Base-by-base conservation (phyloP, 495 filamentous ascomycete genomes). In the Stereocaulon alpinum region DNA sequence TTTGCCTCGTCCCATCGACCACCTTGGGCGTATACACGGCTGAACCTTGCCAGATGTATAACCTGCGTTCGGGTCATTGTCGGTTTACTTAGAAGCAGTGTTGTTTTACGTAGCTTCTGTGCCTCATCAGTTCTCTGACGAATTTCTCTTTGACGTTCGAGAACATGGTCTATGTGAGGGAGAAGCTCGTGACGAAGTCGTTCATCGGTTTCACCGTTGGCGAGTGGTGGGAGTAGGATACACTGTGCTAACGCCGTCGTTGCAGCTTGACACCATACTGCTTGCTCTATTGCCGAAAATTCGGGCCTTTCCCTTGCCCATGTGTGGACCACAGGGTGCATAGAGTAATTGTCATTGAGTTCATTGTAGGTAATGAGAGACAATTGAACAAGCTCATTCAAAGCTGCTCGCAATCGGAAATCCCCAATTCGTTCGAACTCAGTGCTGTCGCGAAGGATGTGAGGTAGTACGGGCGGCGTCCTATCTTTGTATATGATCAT, bases 311-410 rank as follows among this genome's bases (percentile, higher is more conserved):
- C 63, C 29, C 72, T 61, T 3, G 64, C 71, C 72, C 71, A 77
- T 20, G 44, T 63, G 41, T 77, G 72, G 1, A 74, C 67, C 2
- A 74, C 43, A 30, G 70, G 70, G 62, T 75, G 73, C 66, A 77
- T 73, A 11, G 65, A 72, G 45, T 74, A 74, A 47, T 63, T 66
- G 43, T 72, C 65, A 14, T 47, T 61, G 11, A 40, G 37, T 22
- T 67, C 61, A 17, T 70, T 47, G 22, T 69, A 56, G 18, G 55
- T 63, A 22, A 74, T 63, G 7, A 76, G 60, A 1, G 67, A 72
- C 40, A 68, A 60, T 51, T 68, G 58, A 14, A 50, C 44, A n/a
- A 76, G 67, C 20, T 63, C 62, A 6, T 43, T 58, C 12, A 74
- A 56, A 9, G 65, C 69, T 5, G 60, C 49, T 10, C 63, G 60